Conservation (phyloP, 2,329 filamentous ascomycete species). For the Cladosporium sp. region DNA sequence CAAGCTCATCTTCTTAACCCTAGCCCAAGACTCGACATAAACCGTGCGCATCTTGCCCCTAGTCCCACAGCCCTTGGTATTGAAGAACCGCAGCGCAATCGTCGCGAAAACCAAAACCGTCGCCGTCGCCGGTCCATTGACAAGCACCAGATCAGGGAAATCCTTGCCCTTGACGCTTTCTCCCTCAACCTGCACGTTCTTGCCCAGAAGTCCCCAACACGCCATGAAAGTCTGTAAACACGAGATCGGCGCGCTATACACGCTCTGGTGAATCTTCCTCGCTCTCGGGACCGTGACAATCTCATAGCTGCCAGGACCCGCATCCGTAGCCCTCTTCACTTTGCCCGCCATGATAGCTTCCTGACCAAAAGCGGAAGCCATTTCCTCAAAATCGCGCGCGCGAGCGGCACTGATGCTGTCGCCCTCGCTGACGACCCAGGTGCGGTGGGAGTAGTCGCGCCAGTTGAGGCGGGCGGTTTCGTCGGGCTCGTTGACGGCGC, state of each 20-base stretch:
- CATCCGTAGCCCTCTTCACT: constrained; percentile 18
- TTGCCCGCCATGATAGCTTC: constrained; percentile 19
- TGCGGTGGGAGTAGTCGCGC: constrained; percentile 56
- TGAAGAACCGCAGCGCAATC: constrained; percentile 51
- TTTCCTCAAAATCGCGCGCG: constrained; percentile 59
- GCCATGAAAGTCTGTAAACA: constrained; percentile 60
- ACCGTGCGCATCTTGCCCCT: constrained; percentile 63
- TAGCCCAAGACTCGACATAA: constrained; percentile 90
- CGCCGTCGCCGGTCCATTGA: constrained; percentile 84
- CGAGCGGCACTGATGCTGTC: constrained; percentile 66
- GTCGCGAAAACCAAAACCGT: constrained; percentile 66
- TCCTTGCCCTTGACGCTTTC: constrained; percentile 23
- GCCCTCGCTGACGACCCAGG: constrained; percentile 74
- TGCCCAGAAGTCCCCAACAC: constrained; percentile 53
- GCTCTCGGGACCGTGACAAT: constrained; percentile 70
- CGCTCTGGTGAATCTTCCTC: constrained; percentile 73
- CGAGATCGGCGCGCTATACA: constrained; percentile 66
- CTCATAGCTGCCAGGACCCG: constrained; percentile 48
- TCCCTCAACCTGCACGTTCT: constrained; percentile 13
- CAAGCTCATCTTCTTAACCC: constrained; percentile 75
- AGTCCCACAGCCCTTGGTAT: constrained; percentile 33
- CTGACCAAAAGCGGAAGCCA: constrained; percentile 14
- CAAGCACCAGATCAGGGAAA: constrained; percentile 72
- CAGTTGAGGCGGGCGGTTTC: constrained; percentile 34
- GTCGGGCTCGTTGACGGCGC: constrained; percentile 43